A percentile compares a stretch with the other conserved stretches of the same genome.
These are phyloP conservation scores for Proliferodiscus dingleyae DNA, from an alignment of 2,329 filamentous ascomycete genomes.

Conservation along the genomic window DNA sequence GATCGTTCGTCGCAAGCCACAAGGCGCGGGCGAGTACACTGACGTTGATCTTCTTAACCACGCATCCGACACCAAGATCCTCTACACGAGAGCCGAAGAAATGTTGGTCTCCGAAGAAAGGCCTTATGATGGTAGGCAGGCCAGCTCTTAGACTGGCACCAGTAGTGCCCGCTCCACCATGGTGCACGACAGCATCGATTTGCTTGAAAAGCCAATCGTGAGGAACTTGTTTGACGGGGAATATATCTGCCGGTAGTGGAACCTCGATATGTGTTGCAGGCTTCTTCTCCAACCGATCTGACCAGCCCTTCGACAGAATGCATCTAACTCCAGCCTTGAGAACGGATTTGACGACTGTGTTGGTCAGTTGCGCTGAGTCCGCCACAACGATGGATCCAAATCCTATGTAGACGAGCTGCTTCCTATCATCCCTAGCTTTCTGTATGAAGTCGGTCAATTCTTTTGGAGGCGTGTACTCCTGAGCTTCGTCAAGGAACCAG, in stretches of 20 bases:
- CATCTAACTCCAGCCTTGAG: slow-evolving; percentile 88
- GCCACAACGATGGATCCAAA: slow-evolving; percentile 95
- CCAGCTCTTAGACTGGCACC: slow-evolving; percentile 33
- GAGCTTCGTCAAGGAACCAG: slow-evolving; percentile 86
- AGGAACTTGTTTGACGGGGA: slow-evolving; percentile 82
- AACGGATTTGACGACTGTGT: slow-evolving; percentile 90
- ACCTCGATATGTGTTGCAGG: slow-evolving; percentile 51
- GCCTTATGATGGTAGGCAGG: slow-evolving; percentile 35
- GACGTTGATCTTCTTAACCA: slow-evolving; percentile 84
- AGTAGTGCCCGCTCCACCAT: slow-evolving; percentile 31
- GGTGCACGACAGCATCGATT: slow-evolving; percentile 11
- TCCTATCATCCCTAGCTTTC: slow-evolving; percentile 73
- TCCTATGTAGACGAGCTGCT: slow-evolving; percentile 94
- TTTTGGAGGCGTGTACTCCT: slow-evolving; percentile 64
- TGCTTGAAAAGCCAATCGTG: slow-evolving; percentile 86
- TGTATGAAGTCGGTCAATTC: slow-evolving; percentile 78
- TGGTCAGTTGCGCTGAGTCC: slow-evolving; percentile 81
- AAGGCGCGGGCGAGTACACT: slow-evolving; percentile 78
- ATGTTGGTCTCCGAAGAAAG: slow-evolving; percentile 72
- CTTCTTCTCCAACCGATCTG: slow-evolving; percentile 67
- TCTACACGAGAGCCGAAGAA: slow-evolving; percentile 91
- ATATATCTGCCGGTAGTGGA: slow-evolving; percentile 71
- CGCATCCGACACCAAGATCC: slow-evolving; percentile 87
- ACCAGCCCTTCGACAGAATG: slow-evolving; percentile 96
- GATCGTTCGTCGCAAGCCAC: slow-evolving; percentile 86